Base-by-base conservation (phyloP, 225 moss, liverwort and hornwort species). In the Rhytidiadelphus loreus region DNA sequence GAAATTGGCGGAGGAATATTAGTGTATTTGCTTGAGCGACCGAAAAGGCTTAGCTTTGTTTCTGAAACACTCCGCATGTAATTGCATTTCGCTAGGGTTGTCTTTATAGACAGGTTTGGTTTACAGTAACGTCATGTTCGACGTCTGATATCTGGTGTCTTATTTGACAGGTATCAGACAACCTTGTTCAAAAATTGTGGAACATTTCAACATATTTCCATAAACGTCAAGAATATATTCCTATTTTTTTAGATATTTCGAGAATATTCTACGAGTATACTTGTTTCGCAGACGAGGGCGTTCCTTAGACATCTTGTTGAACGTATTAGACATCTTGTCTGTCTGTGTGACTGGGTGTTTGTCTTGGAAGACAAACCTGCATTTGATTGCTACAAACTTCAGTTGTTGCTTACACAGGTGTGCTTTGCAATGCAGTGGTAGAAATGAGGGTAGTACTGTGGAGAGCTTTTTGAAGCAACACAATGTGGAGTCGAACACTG, bases 391-490 rank as follows among this genome's bases (percentile, higher is more conserved):
- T 74, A 59, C 39, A 50, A 91, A 89, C 16, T 84, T 46, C 68
- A 76, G 41, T 59, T 92, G 50, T 80, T 83, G 86, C 89, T 91
- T 53, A 89, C 73, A 20, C 71, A 52, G 58, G 83, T 63, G 84
- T 90, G 35, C 32, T 83, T 82, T 87, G 73, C 57, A 68, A 69
- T 91, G 84, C 92, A 96, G 97, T 84, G 92, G 75, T 58, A 86
- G 88, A 72, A 88, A 89, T 12, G 86, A 57, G 55, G 88, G 90
- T 71, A 91, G 87, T 21, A 90, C 89, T 48, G 95, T 95, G 84
- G 95, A 95, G 86, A 93, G 90, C 70, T 98, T 98, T 91, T 86
- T 98, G 83, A 88, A 88, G 55, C 84, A 90, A 85, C 89, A 94
- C 82, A 92, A 91, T 71, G 90, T 96, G 82, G 95, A 96, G 77